A percentile compares a stretch with the other conserved stretches of the same genome.
These are phyloP conservation scores for Boletus rex-veris DNA, from an alignment of 768 basidiomycete species.

Conservation along the genomic window DNA sequence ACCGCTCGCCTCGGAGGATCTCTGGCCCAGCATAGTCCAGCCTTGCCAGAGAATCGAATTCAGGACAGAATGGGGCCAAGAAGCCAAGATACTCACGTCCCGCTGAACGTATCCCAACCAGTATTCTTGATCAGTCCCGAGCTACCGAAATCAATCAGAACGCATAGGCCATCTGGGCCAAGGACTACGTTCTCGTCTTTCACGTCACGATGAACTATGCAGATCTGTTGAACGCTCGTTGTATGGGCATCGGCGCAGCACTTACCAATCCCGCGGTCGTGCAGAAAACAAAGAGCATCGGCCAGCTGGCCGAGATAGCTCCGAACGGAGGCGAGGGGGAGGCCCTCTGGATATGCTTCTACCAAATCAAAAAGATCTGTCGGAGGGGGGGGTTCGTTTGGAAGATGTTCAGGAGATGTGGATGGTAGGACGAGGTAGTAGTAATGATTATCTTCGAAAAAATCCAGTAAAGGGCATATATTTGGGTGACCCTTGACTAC, in stretches of 20 bases:
- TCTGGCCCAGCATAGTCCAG: slow-evolving; percentile 96
- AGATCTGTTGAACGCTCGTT: slow-evolving; percentile 10
- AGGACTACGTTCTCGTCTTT: slow-evolving; percentile 97
- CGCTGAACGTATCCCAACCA: slow-evolving; percentile 91
- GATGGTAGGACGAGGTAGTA: slow-evolving; percentile 92
- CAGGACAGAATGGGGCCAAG: slow-evolving; percentile 1
- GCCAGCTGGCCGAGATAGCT: slow-evolving; percentile 92
- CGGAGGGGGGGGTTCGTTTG: slow-evolving; percentile 51
- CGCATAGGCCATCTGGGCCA: slow-evolving; percentile 74
- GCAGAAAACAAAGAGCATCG: slow-evolving; percentile 86
- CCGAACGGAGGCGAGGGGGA: slow-evolving; percentile 69
- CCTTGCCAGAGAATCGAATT: slow-evolving; percentile 35
- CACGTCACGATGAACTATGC: slow-evolving; percentile 88
- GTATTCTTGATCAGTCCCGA: slow-evolving; percentile 79
- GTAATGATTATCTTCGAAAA: slow-evolving; percentile 94
- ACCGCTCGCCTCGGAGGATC: slow-evolving; percentile 91
- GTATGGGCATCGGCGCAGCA: not conserved
- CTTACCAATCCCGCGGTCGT: slow-evolving; percentile 87
- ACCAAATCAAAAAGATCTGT: slow-evolving; percentile 95
- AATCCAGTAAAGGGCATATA: slow-evolving; percentile 91
- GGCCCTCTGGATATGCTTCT: slow-evolving; percentile 81
- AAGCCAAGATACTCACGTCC: slow-evolving; percentile 62
- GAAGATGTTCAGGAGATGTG: slow-evolving; percentile 55
- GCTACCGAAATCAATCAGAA: slow-evolving; percentile 97
- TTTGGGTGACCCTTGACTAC: slow-evolving; percentile 88